Evolutionary conservation across 441 rosid species (phyloP), one percentile per base, ranked within the genome.

Genomic region (Bruguiera hainesii): DNA sequence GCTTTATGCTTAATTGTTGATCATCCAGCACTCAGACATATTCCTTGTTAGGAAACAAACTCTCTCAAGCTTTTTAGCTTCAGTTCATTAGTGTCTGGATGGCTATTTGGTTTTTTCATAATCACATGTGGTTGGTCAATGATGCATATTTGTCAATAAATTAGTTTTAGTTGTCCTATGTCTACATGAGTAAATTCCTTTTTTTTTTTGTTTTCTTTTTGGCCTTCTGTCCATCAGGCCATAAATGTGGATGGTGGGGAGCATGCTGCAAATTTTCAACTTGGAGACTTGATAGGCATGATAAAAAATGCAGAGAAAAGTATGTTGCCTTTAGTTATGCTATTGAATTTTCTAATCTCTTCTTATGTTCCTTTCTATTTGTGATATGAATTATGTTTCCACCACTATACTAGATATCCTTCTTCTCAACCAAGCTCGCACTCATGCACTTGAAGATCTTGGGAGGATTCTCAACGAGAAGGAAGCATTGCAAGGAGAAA

Each of bases 261-360:
- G 73, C 78, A 77, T 56, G 76, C 79, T 33, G 73, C 96, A 52
- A 71, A 70, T 60, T 68, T 85, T 75, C 93, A 85, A 61, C 75
- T 79, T 71, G 88, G 79, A 67, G 93, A 91, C 70, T 80, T 95
- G 68, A 81, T 86, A 67, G 76, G 77, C 74, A 86, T 91, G 91
- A 86, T 88, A 80, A 87, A 85, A 80, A 89, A 79, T 77, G 90
- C 96, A 30, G 98, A 94, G 75, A 88, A 81, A 81, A 94, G 98
- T 89, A 85, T 46, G 80, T 30, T 26, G 62, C 56, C 51, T 72
- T 48, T 67, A 52, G 20, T 58, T n/a, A 33, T 60, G 58, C 50
- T 72, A 46, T 69, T 53, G 53, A 66, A 35, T 76, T 71, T 7
- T 56, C 72, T 63, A 69, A n/a, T 65, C 8, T 29, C 13, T 55